Conservation (phyloP, 768 basidiomycete genomes). For the Gloeopeniophorella convolvens region DNA sequence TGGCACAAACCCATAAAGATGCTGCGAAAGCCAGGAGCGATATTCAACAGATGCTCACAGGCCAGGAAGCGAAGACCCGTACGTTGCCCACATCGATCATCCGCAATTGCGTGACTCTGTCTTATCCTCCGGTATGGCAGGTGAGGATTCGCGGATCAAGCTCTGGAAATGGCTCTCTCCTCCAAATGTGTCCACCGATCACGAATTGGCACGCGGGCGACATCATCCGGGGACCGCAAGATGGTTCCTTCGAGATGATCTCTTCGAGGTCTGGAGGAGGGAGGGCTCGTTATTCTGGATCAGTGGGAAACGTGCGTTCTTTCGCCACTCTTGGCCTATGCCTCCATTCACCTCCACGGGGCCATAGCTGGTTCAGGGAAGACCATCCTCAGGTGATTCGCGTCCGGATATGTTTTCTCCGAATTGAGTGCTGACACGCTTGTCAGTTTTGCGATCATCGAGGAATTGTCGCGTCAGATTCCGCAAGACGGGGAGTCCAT, state of each 20-base stretch:
- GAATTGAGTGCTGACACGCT: background rate
- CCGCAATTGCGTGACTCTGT: no score
- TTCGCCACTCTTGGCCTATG: no score
- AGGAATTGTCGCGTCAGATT: background rate
- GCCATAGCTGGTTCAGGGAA: conserved; percentile 9
- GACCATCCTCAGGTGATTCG: background rate
- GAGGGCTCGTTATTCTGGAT: conserved; percentile 4
- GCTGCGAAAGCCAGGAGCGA: background rate
- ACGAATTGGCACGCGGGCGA: background rate
- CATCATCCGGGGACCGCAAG: background rate
- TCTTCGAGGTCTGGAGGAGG: conserved; percentile 1
- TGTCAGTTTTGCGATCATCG: conserved; percentile 2
- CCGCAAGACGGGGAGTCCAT: background rate
- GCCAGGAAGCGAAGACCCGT: no score
- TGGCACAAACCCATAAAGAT: conserved; percentile 1
- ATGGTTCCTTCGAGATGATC: background rate
- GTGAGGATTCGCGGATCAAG: background rate
- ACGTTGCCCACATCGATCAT: background rate
- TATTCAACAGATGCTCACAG: conserved; percentile 2
- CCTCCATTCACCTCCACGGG: background rate
- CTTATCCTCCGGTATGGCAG: background rate
- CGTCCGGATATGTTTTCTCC: background rate
- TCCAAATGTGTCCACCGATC: background rate
- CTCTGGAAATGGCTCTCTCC: background rate
- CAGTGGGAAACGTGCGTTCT: conserved; percentile 2